These are phyloP conservation scores for Teratosphaeria epicoccoides DNA, from an alignment of 2,329 filamentous ascomycete species.

Conservation along the genomic window DNA sequence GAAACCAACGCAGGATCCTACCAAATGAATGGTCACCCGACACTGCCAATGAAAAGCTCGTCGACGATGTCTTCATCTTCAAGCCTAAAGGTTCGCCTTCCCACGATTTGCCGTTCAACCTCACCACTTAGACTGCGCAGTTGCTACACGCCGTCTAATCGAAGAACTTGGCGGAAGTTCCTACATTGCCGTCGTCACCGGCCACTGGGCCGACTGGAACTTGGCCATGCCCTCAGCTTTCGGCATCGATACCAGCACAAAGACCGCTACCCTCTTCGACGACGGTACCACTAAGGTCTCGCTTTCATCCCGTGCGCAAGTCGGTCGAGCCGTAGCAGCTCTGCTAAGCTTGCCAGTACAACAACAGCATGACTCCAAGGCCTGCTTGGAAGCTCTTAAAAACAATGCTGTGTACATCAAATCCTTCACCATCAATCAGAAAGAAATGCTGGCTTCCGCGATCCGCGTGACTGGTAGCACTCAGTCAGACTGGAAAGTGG, in stretches of 20 bases:
- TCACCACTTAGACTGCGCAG: no score
- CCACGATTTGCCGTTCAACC: no score
- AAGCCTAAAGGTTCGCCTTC: background rate
- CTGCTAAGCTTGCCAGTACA: no score
- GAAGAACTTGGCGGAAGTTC: conserved; percentile 16
- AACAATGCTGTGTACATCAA: no score
- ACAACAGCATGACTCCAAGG: conserved; percentile 8
- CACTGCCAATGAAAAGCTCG: conserved; percentile 14
- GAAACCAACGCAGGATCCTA: conserved; percentile 9
- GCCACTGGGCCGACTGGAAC: conserved; percentile 1
- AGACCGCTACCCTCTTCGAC: conserved; percentile 10
- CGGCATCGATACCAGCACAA: no score
- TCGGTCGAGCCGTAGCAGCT: no score
- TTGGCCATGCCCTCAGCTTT: no score
- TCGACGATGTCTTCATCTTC: conserved; percentile 14
- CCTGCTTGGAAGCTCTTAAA: no score
- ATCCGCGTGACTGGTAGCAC: conserved; percentile 25
- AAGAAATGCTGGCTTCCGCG: conserved; percentile 30
- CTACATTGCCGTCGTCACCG: conserved; percentile 20
- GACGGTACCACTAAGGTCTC: conserved; percentile 14
- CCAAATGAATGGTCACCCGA: conserved; percentile 20
- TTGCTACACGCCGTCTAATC: conserved; percentile 15
- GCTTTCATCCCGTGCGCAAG: no score
- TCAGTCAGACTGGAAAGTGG: conserved; percentile 28
- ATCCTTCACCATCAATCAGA: no score